phyloP scores from a whole-genome alignment of 805 yeast species.

The Pichia heedii region DNA sequence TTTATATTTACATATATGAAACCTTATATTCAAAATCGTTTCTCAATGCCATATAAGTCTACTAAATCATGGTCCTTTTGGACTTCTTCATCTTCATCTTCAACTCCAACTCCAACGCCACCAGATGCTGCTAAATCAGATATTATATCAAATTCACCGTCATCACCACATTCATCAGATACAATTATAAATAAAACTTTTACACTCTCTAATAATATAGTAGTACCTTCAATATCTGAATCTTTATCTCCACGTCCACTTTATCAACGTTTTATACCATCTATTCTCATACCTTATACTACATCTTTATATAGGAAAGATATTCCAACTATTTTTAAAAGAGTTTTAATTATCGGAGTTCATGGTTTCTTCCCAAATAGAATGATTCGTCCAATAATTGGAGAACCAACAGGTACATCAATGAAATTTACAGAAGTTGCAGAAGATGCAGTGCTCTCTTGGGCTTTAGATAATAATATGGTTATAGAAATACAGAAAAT shows the following conservation, averaged over 20 bases:
- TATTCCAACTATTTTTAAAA: conserved; percentile 29
- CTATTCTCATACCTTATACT: conserved; percentile 1
- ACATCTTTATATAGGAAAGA: conserved; percentile 16
- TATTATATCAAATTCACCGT: too few relatives aligned
- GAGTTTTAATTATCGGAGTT: conserved; percentile 79
- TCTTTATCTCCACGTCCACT: neutral
- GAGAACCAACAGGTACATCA: conserved; percentile 96
- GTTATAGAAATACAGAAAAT: conserved; percentile 68
- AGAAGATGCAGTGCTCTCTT: conserved; percentile 62
- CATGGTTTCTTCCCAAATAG: conserved; percentile 94
- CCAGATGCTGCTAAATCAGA: neutral
- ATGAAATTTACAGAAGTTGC: conserved; percentile 86
- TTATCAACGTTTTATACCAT: neutral
- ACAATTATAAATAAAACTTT: too few relatives aligned
- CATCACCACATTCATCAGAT: too few relatives aligned
- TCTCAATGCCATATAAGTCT: too few relatives aligned
- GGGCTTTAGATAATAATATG: conserved; percentile 43
- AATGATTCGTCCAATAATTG: conserved; percentile 76
- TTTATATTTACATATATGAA: too few relatives aligned
- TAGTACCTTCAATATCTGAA: neutral
- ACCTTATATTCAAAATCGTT: too few relatives aligned
- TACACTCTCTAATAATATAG: neutral
- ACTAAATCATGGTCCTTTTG: neutral
- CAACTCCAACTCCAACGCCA: neutral
- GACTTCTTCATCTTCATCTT: neutral